Conservation (phyloP, 2,329 filamentous ascomycete genomes). For the Calonectria ilicicola region DNA sequence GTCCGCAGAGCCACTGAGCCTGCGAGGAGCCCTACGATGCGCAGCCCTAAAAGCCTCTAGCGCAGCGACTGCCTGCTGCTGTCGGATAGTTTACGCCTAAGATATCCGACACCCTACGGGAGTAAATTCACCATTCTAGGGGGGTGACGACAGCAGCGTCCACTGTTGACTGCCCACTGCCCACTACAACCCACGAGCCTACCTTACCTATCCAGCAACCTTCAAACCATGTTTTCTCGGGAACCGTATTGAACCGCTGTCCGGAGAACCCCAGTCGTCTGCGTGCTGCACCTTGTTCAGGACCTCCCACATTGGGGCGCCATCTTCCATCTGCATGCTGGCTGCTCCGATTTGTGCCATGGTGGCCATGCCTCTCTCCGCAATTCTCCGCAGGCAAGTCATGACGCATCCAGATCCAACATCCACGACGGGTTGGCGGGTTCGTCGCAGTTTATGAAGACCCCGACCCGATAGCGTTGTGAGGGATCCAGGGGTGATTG, state of each 20-base stretch:
- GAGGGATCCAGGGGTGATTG: conserved; percentile 7
- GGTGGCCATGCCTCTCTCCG: not conserved
- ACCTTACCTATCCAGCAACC: not conserved
- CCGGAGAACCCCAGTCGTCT: not conserved
- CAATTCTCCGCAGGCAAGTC: not conserved
- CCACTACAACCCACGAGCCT: too few species aligned
- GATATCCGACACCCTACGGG: conserved; percentile 14
- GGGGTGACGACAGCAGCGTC: not conserved
- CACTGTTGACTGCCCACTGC: too few species aligned
- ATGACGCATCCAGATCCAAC: not conserved
- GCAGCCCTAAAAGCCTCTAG: conserved; percentile 3
- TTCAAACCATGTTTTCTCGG: not conserved
- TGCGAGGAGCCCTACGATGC: not conserved
- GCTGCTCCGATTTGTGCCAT: not conserved
- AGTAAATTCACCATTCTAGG: not conserved
- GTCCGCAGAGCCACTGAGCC: conserved; percentile 1
- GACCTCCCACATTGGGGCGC: not conserved
- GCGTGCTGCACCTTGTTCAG: not conserved
- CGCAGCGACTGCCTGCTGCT: not conserved
- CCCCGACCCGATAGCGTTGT: conserved; percentile 33
- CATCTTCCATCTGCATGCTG: not conserved
- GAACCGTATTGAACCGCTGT: not conserved
- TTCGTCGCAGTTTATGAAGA: conserved; percentile 37
- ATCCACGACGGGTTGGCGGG: conserved; percentile 9
- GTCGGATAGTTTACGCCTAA: conserved; percentile 18